Evolutionary conservation across 805 yeast genomes (phyloP).

Genomic region (Kodamaea jinghongensis): DNA sequence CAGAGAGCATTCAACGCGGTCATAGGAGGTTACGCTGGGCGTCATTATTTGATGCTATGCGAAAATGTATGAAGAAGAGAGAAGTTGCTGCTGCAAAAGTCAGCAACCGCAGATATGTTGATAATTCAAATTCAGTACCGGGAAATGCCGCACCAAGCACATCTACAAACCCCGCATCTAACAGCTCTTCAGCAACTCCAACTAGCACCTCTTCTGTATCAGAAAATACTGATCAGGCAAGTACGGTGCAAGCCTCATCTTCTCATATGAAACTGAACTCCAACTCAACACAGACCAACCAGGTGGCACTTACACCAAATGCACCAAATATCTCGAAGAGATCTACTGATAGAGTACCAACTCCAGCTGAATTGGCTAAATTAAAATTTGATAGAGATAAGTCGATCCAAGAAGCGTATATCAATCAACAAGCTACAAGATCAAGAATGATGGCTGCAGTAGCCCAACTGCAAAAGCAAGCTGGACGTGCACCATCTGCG

Average conservation of each 20-base stretch:
- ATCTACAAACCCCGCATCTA: not conserved
- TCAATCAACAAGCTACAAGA: slow-evolving; percentile 44
- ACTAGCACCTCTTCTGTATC: too few relatives aligned
- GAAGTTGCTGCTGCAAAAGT: slow-evolving; percentile 53
- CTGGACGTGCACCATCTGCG: slow-evolving; percentile 3
- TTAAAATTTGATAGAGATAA: slow-evolving; percentile 85
- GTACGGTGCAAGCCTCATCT: too few relatives aligned
- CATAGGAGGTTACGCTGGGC: slow-evolving; percentile 93
- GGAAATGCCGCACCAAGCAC: too few relatives aligned
- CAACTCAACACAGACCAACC: too few relatives aligned
- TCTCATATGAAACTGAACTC: too few relatives aligned
- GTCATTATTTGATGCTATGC: slow-evolving; percentile 92
- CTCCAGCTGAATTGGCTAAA: slow-evolving; percentile 82
- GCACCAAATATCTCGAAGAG: slow-evolving; percentile 18
- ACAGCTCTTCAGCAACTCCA: too few relatives aligned
- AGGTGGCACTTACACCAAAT: too few relatives aligned
- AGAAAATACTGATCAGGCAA: too few relatives aligned
- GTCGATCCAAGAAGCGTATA: slow-evolving; percentile 73
- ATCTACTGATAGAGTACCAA: slow-evolving; percentile 47
- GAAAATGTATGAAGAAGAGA: slow-evolving; percentile 85
- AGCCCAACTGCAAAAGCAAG: slow-evolving; percentile 28
- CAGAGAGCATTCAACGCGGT: slow-evolving; percentile 90
- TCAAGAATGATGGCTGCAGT: slow-evolving; percentile 43
- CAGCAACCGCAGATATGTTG: slow-evolving; percentile 9
- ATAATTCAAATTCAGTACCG: too few relatives aligned